Conservation (phyloP, 2,329 filamentous ascomycete genomes). For the Anthostomella pinea region DNA sequence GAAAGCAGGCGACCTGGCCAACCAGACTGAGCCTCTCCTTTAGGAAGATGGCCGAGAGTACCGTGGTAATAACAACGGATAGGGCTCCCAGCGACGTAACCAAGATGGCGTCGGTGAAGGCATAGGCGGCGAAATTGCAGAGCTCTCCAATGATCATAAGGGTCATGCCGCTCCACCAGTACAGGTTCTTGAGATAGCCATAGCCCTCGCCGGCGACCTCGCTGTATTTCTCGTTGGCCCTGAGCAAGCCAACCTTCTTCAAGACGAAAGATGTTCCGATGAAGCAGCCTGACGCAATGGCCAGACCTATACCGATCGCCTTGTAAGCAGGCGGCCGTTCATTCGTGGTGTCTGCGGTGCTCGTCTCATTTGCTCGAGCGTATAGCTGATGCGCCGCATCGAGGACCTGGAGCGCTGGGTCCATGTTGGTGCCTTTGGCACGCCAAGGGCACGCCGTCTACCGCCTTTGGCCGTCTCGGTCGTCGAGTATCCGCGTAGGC, state of each 20-base stretch:
- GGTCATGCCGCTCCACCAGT: conserved; percentile 95
- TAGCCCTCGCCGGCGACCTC: conserved; percentile 95
- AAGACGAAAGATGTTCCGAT: conserved; percentile 94
- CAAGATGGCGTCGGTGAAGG: conserved; percentile 93
- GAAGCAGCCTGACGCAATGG: conserved; percentile 83
- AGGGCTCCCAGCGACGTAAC: conserved; percentile 90
- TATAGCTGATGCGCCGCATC: conserved; percentile 36
- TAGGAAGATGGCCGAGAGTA: conserved; percentile 89
- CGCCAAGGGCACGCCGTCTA: conserved; percentile 17
- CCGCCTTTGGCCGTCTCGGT: neutral
- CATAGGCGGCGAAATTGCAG: conserved; percentile 96
- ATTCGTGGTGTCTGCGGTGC: conserved; percentile 26
- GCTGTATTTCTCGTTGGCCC: conserved; percentile 93
- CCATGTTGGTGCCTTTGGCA: conserved; percentile 31
- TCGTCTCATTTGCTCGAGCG: conserved; percentile 40
- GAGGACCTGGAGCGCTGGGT: conserved; percentile 35
- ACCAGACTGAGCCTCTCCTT: conserved; percentile 95
- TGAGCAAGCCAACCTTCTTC: conserved; percentile 89
- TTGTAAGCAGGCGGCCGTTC: conserved; percentile 65
- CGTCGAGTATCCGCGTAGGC: too few relatives aligned
- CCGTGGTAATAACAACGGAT: conserved; percentile 86
- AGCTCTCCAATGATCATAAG: conserved; percentile 96
- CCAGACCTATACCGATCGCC: conserved; percentile 79
- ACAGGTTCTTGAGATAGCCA: conserved; percentile 91
- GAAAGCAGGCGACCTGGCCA: conserved; percentile 92